Evolutionary conservation across 352 stramenopile species (phyloP).

Genomic region (Achlya hypogyna): DNA sequence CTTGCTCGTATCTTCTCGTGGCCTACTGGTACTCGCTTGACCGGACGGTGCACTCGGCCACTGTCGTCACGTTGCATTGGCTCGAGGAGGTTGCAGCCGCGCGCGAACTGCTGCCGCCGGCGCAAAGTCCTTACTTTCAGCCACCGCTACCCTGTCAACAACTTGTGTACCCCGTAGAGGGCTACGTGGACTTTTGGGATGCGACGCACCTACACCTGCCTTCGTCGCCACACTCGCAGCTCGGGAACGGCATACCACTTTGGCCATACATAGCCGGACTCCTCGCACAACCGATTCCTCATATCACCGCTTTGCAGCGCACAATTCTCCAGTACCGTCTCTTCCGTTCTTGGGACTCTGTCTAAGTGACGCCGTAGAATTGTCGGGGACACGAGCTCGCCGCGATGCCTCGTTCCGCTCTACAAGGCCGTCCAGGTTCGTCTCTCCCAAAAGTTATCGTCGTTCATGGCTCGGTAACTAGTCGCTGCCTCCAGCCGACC

Average conservation of each 20-base stretch:
- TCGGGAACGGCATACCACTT: conserved; percentile 35
- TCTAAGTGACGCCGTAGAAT: conserved; percentile 22
- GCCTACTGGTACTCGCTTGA: conserved; percentile 5
- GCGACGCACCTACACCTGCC: conserved; percentile 28
- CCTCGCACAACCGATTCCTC: conserved; percentile 34
- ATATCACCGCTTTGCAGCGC: conserved; percentile 27
- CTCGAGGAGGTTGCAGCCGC: neutral
- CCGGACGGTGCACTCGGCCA: neutral
- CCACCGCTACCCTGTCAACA: neutral
- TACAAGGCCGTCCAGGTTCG: conserved; percentile 9
- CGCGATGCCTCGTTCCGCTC: conserved; percentile 26
- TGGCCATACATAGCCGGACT: conserved; percentile 59
- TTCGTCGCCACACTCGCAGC: conserved; percentile 32
- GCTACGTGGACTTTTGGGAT: conserved; percentile 19
- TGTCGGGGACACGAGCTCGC: conserved; percentile 24
- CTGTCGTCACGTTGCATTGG: conserved; percentile 14
- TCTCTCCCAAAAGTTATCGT: conserved; percentile 1
- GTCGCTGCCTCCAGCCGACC: conserved; percentile 32
- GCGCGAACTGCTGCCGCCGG: neutral
- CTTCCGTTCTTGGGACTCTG: neutral
- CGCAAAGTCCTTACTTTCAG: neutral
- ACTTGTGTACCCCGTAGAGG: neutral
- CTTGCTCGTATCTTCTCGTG: conserved; percentile 5
- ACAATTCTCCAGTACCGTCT: conserved; percentile 37
- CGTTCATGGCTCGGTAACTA: conserved; percentile 26